Evolutionary conservation across 2,329 filamentous ascomycete genomes (phyloP).

Genomic region (Trichoderma polysporum): DNA sequence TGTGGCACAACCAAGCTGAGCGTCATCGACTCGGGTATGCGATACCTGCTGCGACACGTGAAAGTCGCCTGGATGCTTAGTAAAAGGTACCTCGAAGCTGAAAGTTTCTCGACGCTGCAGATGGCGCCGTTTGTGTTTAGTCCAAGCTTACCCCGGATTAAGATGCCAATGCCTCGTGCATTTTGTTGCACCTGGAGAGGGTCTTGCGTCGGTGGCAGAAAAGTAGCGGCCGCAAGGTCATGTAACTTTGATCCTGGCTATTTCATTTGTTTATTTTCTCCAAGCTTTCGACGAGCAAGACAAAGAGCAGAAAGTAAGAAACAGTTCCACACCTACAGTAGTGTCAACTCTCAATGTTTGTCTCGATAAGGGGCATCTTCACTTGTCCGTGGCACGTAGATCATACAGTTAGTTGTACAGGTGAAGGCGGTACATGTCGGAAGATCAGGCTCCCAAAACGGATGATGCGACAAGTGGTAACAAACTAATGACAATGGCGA

Average conservation of each 20-base stretch:
- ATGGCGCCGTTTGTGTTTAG: background rate
- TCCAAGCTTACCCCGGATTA: conserved; percentile 10
- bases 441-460: background rate
- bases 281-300: background rate
- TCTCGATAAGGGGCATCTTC: too few species aligned
- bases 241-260: background rate
- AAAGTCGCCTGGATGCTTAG: background rate
- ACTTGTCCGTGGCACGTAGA: background rate
- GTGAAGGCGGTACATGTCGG: background rate
- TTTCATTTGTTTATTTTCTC: background rate
- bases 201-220: background rate
- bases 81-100: background rate
- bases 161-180: background rate
- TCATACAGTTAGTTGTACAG: background rate
- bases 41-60: conserved; percentile 20
- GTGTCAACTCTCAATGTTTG: too few species aligned
- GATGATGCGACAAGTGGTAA: background rate
- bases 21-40: conserved; percentile 11
- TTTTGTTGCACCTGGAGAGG: background rate
- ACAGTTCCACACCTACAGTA: background rate
- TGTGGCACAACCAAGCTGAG: conserved; percentile 6
- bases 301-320: background rate
- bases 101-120: background rate
- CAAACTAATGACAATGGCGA: background rate
- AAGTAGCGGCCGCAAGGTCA: background rate